Evolutionary conservation across 2,329 filamentous ascomycete genomes (phyloP).

Genomic region (Falciphora oryzae): DNA sequence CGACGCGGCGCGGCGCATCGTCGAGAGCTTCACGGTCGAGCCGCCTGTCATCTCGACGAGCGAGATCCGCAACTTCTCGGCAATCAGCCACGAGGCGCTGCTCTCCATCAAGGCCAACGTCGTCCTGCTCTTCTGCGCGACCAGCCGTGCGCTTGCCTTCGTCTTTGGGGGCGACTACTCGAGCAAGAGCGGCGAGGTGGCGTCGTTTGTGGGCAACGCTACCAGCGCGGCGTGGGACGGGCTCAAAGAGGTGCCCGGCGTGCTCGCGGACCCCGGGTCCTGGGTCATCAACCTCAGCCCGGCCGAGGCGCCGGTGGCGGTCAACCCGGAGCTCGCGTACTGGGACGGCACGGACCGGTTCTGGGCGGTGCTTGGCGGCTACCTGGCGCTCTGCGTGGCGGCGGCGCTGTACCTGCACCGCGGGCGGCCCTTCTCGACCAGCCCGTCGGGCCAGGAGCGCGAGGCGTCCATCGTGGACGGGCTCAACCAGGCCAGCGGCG

Average conservation of each 20-base stretch:
- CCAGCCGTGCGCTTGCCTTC: slow-evolving; percentile 34
- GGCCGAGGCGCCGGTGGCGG: slow-evolving; percentile 26
- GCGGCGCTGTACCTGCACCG: slow-evolving; percentile 76
- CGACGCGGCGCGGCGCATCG: slow-evolving; percentile 40
- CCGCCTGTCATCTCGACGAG: slow-evolving; percentile 44
- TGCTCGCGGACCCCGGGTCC: slow-evolving; percentile 40
- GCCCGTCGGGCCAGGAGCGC: slow-evolving; percentile 51
- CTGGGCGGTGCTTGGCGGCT: slow-evolving; percentile 74
- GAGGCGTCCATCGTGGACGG: slow-evolving; percentile 77
- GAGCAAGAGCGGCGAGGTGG: slow-evolving; percentile 22
- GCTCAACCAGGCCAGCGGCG: slow-evolving; percentile 88
- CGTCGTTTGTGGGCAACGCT: slow-evolving; percentile 18
- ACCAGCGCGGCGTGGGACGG: slow-evolving; percentile 18
- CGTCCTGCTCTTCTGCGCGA: slow-evolving; percentile 29
- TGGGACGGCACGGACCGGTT: slow-evolving; percentile 63
- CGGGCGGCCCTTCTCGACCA: slow-evolving; percentile 60
- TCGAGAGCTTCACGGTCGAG: slow-evolving; percentile 44
- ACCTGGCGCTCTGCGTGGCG: slow-evolving; percentile 66
- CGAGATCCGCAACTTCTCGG: slow-evolving; percentile 72
- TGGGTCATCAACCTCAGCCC: slow-evolving; percentile 55
- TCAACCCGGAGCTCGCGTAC: slow-evolving; percentile 55
- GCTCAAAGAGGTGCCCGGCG: slow-evolving; percentile 26
- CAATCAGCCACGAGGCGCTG: slow-evolving; percentile 67
- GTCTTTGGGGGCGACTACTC: slow-evolving; percentile 39
- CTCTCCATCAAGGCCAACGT: slow-evolving; percentile 52